A percentile compares a stretch with the other conserved stretches of the same genome.
phyloP scores from a whole-genome alignment of 768 basidiomycete species.

The Tylopilus vinaceipallidus region DNA sequence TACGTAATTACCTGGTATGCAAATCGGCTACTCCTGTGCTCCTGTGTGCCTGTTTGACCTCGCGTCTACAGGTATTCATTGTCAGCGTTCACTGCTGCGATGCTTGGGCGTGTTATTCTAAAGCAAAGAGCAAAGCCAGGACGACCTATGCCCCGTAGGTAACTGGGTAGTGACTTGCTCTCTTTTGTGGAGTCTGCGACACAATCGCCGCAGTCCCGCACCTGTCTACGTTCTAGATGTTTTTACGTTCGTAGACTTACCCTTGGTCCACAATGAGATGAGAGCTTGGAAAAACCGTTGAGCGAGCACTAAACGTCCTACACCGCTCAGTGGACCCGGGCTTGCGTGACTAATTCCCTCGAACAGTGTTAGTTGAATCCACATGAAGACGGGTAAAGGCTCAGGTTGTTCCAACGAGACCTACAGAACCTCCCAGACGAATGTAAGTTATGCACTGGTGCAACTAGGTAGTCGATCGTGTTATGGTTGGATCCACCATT shows the following conservation, averaged over 20 bases:
- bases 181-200: not conserved
- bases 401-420: not conserved
- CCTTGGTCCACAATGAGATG: not conserved
- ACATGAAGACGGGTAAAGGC: not conserved
- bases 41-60: slow-evolving; percentile 12
- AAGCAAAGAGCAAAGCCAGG: slow-evolving; percentile 50
- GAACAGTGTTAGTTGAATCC: not conserved
- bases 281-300: too few species aligned
- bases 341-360: too few species aligned
- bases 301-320: too few species aligned
- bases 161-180: not conserved
- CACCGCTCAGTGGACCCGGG: too few species aligned
- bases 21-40: not conserved
- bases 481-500: too few species aligned
- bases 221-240: not conserved
- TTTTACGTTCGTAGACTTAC: not conserved
- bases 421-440: not conserved
- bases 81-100: slow-evolving; percentile 77
- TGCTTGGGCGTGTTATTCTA: slow-evolving; percentile 70
- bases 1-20: slow-evolving; percentile 93
- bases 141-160: slow-evolving; percentile 56
- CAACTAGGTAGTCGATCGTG: not conserved
- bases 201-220: slow-evolving; percentile 4
- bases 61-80: slow-evolving; percentile 72
- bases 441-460: slow-evolving; percentile 3